phyloP scores from a whole-genome alignment of 352 stramenopile species.

The Globisporangium okanoganense region DNA sequence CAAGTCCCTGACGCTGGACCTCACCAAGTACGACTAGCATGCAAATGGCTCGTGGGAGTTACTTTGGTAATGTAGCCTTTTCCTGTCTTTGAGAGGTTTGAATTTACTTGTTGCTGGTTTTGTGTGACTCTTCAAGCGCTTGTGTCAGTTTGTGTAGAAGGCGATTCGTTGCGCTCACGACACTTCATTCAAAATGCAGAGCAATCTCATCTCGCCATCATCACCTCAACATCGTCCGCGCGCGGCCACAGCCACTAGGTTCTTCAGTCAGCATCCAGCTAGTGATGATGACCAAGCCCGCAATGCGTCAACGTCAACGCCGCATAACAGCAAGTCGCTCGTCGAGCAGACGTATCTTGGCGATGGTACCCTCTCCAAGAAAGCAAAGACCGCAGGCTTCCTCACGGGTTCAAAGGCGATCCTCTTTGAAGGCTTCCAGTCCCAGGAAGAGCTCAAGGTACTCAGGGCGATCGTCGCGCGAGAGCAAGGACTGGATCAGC shows the following conservation, averaged over 20 bases:
- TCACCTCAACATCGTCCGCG: not conserved
- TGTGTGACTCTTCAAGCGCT: not conserved
- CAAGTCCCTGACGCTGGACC: slow-evolving; percentile 71
- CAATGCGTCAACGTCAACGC: not conserved
- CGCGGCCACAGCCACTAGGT: not conserved
- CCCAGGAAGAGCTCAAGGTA: slow-evolving; percentile 61
- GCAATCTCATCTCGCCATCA: not conserved
- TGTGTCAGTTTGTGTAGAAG: not conserved
- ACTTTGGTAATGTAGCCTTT: not conserved
- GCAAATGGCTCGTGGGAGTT: not conserved
- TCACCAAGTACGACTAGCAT: slow-evolving; percentile 61
- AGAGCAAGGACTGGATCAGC: slow-evolving; percentile 48
- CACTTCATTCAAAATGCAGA: not conserved
- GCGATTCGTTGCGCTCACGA: not conserved
- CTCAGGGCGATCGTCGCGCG: slow-evolving; percentile 57
- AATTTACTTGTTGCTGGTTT: not conserved
- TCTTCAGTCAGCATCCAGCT: not conserved
- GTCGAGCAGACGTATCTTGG: slow-evolving; percentile 2
- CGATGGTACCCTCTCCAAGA: not conserved
- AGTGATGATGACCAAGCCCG: not conserved
- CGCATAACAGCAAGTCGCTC: not conserved
- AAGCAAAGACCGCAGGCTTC: too few relatives aligned
- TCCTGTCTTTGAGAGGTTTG: not conserved
- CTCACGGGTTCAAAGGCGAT: slow-evolving; percentile 27
- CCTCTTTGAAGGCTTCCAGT: slow-evolving; percentile 50